phyloP scores from a whole-genome alignment of 192 early-diverging fungal species.

The Pilaira anomala region DNA sequence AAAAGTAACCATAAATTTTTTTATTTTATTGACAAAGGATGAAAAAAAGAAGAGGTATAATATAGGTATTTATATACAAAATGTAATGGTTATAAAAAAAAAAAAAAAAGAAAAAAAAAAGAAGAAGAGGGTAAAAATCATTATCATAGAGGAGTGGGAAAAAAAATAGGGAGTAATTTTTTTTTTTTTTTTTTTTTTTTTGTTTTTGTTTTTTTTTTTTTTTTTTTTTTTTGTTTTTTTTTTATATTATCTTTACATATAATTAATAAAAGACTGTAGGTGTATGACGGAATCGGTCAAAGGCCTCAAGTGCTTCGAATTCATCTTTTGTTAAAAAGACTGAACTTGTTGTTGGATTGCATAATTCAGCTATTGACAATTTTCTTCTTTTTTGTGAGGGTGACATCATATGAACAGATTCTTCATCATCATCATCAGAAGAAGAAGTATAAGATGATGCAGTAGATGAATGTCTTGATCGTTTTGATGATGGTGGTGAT shows the following conservation, averaged over 20 bases:
- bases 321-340: slow-evolving; percentile 32
- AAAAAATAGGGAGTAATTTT: no score
- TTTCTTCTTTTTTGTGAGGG: slow-evolving; percentile 3
- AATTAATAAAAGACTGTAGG: background rate
- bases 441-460: background rate
- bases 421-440: background rate
- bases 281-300: slow-evolving; percentile 29
- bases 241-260: no score
- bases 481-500: background rate
- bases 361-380: slow-evolving; percentile 31
- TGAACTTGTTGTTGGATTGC: slow-evolving; percentile 22
- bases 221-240: slow-evolving; percentile 10
- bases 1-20: no score
- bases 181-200: background rate
- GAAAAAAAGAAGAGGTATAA: no score
- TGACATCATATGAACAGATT: no score
- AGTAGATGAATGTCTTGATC: background rate
- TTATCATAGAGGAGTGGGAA: no score
- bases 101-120: no score
- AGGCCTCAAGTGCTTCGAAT: slow-evolving; percentile 33
- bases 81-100: no score
- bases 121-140: no score
- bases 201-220: no score
- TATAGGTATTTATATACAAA: no score
- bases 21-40: no score